Base-by-base conservation (phyloP, 345 rosid species). In the Eucalyptus lansdowneana region DNA sequence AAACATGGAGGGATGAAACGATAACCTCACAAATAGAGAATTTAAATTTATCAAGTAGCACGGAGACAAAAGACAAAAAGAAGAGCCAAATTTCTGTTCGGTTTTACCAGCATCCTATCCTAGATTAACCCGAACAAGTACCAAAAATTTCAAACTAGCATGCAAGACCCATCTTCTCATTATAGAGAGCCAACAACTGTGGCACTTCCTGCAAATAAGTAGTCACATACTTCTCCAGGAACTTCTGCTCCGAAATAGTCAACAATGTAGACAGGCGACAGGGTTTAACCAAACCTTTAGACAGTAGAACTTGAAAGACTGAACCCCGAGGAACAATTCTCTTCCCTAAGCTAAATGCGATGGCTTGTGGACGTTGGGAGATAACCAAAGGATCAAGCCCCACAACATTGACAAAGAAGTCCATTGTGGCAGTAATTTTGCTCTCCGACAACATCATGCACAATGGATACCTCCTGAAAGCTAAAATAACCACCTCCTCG, bases 81-180 rank as follows among this genome's bases (percentile, higher is more conserved):
- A 67, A 31, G 22, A 67, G 80, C 42, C 19, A 2, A 67, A n/a
- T 15, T 31, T 67, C 4, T 67, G 11, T 67, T 67, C 11, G 22
- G 80, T 67, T 67, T n/a, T 17, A 67, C 42, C 1, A 67, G 40
- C 22, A 31, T 67, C 40, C 80, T 8, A 67, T 67, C 40, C 80
- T 67, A 15, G 80, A 14, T 67, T 67, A 31, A 67, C 40, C 80
- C 0, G 40, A n/a, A 3, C 76, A n/a, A 65, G 21, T 67, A 67
- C 80, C 80, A 67, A 67, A 65, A 16, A n/a, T 31, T 62, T 9
- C 37, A 62, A 67, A 67, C 80, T 67, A 67, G 42, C 40, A 67
- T 8, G 80, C 80, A 15, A 27, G 40, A 50, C 76, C 76, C 94
- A 93, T 94, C 95, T 95, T 88, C 87, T 56, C 89, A 27, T 89